Conservation (phyloP, 805 yeast species). For the Pichia nanzhaoensis region DNA sequence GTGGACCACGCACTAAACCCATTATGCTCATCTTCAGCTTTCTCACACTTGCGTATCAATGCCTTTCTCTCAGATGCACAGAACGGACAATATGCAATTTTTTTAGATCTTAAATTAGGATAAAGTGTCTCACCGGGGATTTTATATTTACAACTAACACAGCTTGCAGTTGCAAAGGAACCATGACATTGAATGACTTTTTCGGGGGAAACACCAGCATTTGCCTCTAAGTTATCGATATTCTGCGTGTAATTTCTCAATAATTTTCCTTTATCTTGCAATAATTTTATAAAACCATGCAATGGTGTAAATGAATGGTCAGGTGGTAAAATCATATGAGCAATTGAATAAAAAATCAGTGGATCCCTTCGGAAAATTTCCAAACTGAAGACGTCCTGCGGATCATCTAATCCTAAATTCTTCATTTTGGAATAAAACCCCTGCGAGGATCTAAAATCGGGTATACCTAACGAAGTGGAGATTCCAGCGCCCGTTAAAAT, state of each 20-base stretch:
- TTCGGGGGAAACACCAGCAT: constrained; percentile 63
- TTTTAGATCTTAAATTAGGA: constrained; percentile 48
- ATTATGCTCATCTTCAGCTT: constrained; percentile 26
- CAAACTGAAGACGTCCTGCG: constrained; percentile 84
- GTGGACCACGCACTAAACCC: constrained; percentile 18
- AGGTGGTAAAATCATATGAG: constrained; percentile 78
- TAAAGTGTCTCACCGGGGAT: constrained; percentile 62
- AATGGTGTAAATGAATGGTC: constrained; percentile 61
- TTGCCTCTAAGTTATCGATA: constrained; percentile 79
- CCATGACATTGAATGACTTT: constrained; percentile 88
- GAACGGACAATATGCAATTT: constrained; percentile 66
- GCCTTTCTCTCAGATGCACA: constrained; percentile 43
- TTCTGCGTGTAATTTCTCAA: constrained; percentile 86
- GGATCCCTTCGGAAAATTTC: constrained; percentile 72
- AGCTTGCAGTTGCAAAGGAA: constrained; percentile 81
- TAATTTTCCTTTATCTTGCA: constrained; percentile 71
- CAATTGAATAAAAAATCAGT: constrained; percentile 74
- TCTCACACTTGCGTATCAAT: constrained; percentile 24
- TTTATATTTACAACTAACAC: constrained; percentile 65
- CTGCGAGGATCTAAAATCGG: constrained; percentile 84
- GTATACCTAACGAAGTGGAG: constrained; percentile 83
- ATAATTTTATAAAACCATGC: constrained; percentile 68
- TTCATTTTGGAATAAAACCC: constrained; percentile 73
- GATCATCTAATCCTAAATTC: constrained; percentile 69
- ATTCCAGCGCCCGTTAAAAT: constrained; percentile 93